Evolutionary conservation across 306 rosid genomes (phyloP), one percentile per base, ranked within the genome.

Genomic region (Rubus idaeus): DNA sequence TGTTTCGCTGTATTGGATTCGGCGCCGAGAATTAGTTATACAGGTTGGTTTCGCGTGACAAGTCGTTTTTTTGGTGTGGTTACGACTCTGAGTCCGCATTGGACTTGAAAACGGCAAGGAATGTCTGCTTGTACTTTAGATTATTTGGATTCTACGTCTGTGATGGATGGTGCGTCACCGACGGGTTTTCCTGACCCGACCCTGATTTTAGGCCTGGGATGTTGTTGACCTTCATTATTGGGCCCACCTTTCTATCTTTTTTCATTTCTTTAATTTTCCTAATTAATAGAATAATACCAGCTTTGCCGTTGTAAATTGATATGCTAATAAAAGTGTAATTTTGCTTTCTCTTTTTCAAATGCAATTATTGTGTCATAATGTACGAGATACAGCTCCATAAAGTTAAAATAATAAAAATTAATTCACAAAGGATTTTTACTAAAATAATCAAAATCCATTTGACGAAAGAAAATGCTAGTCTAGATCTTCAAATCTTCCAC

Each of bases 31-130:
- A 8, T 20, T 55, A 8, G 23, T 18, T 55, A 18, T 4, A 13
- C 9, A 60, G 30, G 62, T 21, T 30, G 12, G 26, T 60, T 30
- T 62, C 4, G 44, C n/a, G 68, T 35, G 68, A 62, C 42, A 30
- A 13, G 68, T 61, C 42, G 42, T 0, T 53, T n/a, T n/a, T n/a
- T n/a, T n/a, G n/a, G n/a, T n/a, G n/a, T n/a, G n/a, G n/a, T n/a
- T n/a, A n/a, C n/a, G n/a, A n/a, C n/a, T n/a, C n/a, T n/a, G n/a
- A n/a, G n/a, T 23, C 26, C 26, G 26, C 26, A 23, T 23, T 71
- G 63, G 45, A 77, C 7, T 67, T 8, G 49, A 4, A 21, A 57
- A 26, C 50, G 67, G 17, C 8, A 23, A 64, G 42, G 83, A 73
- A 73, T 73, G 78, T 74, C 78, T 46, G 66, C 5, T 14, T 7